A percentile compares a stretch with the other conserved stretches of the same genome.
Evolutionary conservation across 257 asterid genomes (phyloP).

Genomic region (Coffea eugenioides): DNA sequence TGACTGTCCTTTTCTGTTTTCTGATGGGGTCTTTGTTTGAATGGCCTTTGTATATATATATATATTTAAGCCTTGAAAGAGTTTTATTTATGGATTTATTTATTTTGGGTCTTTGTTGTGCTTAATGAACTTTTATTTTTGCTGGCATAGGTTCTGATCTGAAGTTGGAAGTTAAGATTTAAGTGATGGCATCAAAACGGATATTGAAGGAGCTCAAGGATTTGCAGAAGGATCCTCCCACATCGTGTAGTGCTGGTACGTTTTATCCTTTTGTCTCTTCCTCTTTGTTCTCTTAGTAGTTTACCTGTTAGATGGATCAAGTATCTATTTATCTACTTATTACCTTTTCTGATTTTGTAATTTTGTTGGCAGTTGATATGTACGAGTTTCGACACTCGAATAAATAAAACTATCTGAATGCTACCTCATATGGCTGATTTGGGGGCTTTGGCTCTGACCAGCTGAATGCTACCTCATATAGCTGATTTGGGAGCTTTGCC

Average conservation of each 20-base stretch:
- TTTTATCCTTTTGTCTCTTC: not conserved
- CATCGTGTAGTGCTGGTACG: constrained; percentile 48
- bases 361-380: not conserved
- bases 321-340: not conserved
- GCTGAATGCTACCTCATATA: not conserved
- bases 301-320: not conserved
- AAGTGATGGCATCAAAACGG: constrained; percentile 42
- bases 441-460: not conserved
- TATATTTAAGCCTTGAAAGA: not conserved
- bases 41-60: not conserved
- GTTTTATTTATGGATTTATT: not conserved
- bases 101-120: constrained; percentile 1
- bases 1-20: not conserved
- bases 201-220: constrained; percentile 52
- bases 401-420: not conserved
- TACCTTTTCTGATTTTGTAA: not conserved
- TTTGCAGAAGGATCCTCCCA: constrained; percentile 50
- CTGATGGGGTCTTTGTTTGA: not conserved
- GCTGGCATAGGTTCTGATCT: constrained; percentile 21
- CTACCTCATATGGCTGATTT: not conserved
- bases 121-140: constrained; percentile 12
- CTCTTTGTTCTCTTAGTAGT: not conserved
- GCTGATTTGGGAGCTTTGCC: no score
- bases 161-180: constrained; percentile 12
- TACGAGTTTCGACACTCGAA: not conserved